Evolutionary conservation across 73 alveolate species (phyloP), one percentile per base, ranked within the genome.

Genomic region (Symbiodinium pilosum): DNA sequence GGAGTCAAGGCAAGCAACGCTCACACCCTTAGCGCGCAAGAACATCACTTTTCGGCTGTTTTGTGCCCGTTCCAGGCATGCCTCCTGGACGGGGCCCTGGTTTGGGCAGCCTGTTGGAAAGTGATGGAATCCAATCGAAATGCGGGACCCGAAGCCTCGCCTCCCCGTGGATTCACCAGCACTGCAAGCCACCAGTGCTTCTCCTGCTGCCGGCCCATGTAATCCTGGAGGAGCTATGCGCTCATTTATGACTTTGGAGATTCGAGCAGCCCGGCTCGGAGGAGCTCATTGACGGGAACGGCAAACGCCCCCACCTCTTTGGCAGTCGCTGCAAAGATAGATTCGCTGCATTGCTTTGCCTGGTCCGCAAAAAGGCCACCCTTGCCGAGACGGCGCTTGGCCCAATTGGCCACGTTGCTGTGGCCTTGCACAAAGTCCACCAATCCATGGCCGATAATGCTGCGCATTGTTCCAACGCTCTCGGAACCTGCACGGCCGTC

Each of bases 151-250:
- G n/a, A n/a, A n/a, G n/a, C n/a, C n/a, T n/a, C n/a, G 21, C 81
- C 81, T 64, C 41, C 98, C 4, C 92, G 54, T 8, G 98, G 98
- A n/a, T 92, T 92, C 44, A 92, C 84, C 84, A 92, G 64, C 98
- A 92, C 32, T 43, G 98, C 98, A 40, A 92, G 87, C 98, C 98
- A 92, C 98, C 98, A 92, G 28, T 92, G 98, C 89, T 54, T 84
- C 93, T 84, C 93, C 71, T 88, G 96, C 56, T 91, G 96, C 38
- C 96, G 71, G 38, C 96, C 96, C 96, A 91, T 91, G 75, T 91
- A 91, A 51, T 91, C 96, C 39, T 77, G 42, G 30, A n/a, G 26
- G 41, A n/a, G 69, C 18, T 39, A 87, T 28, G 54, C 9, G 3
- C 81, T 30, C 77, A 36, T 26, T 14, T 47, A 9, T 14, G 59